These are phyloP conservation scores for Cutaneotrichosporon spelunceum DNA, from an alignment of 1,284 basidiomycete genomes.

Conservation along the genomic window DNA sequence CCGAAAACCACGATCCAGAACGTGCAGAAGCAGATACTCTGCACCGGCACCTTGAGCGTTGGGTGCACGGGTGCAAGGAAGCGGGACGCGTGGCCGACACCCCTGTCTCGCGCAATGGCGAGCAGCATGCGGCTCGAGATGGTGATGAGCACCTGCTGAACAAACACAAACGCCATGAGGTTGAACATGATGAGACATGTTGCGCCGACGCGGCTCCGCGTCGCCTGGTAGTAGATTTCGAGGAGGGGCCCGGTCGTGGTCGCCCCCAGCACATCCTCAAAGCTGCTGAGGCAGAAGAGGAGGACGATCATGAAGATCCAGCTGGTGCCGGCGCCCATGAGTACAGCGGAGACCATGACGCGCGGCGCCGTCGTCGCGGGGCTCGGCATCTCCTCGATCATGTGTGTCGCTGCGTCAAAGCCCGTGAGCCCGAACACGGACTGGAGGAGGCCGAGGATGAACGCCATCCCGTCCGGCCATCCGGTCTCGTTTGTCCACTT, in stretches of 20 bases:
- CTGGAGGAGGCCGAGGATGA: background rate
- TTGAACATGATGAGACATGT: constrained; percentile 30
- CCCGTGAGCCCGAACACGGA: background rate
- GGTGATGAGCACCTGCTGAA: constrained; percentile 28
- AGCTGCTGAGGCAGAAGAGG: constrained; percentile 23
- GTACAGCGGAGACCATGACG: constrained; percentile 31
- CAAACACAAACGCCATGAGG: constrained; percentile 27
- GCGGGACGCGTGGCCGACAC: constrained; percentile 9
- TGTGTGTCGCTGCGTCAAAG: constrained; percentile 32
- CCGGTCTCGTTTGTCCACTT: constrained; percentile 34
- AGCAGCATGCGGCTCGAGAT: constrained; percentile 26
- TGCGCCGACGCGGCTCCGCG: constrained; percentile 12
- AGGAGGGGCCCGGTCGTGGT: constrained; percentile 24
- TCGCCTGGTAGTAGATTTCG: constrained; percentile 26
- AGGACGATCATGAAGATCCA: constrained; percentile 43
- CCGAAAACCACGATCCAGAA: constrained; percentile 51
- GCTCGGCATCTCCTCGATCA: constrained; percentile 46
- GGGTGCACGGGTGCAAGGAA: constrained; percentile 15
- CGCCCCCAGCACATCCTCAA: background rate
- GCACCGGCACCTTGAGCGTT: constrained; percentile 30
- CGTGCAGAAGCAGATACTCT: constrained; percentile 34
- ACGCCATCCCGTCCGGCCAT: constrained; percentile 5
- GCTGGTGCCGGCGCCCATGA: constrained; percentile 28
- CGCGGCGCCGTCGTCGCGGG: constrained; percentile 37
- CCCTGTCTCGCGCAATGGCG: constrained; percentile 17